phyloP scores from a whole-genome alignment of 768 basidiomycete genomes.

The Amanita rubescens region DNA sequence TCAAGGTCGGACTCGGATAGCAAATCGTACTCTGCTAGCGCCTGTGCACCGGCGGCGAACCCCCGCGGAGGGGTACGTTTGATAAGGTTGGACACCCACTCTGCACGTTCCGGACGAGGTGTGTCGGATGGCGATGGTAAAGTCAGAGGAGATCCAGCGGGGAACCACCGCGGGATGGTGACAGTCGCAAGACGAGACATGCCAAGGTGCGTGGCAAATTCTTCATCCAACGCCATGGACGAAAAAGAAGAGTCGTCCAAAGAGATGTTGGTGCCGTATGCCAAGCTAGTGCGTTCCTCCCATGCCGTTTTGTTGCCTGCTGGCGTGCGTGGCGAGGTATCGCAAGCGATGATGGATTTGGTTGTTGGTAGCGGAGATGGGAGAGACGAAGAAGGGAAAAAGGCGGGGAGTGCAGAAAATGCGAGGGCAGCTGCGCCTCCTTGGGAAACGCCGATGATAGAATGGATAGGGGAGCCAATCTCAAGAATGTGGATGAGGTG shows the following conservation, averaged over 20 bases:
- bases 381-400: conserved; percentile 10
- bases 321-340: conserved; percentile 37
- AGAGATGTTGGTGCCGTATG: conserved; percentile 15
- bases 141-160: conserved; percentile 22
- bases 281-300: conserved; percentile 36
- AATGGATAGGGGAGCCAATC: conserved; percentile 32
- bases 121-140: background rate
- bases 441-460: conserved; percentile 46
- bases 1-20: conserved; percentile 6
- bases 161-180: conserved; percentile 46
- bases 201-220: conserved; percentile 16
- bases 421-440: conserved; percentile 46
- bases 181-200: conserved; percentile 36
- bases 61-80: conserved; percentile 31
- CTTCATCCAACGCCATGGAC: conserved; percentile 9
- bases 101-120: conserved; percentile 9
- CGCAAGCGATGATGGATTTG: conserved; percentile 39
- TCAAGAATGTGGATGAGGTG: conserved; percentile 26
- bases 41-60: conserved; percentile 38
- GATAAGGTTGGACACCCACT: conserved; percentile 31
- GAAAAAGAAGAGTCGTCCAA: conserved; percentile 1
- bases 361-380: conserved; percentile 15
- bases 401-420: conserved; percentile 30
- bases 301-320: conserved; percentile 42
- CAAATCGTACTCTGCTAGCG: conserved; percentile 39